Evolutionary conservation across 2,329 filamentous ascomycete genomes (phyloP), one percentile per base, ranked within the genome.

Genomic region (Rhynchosporium agropyri): DNA sequence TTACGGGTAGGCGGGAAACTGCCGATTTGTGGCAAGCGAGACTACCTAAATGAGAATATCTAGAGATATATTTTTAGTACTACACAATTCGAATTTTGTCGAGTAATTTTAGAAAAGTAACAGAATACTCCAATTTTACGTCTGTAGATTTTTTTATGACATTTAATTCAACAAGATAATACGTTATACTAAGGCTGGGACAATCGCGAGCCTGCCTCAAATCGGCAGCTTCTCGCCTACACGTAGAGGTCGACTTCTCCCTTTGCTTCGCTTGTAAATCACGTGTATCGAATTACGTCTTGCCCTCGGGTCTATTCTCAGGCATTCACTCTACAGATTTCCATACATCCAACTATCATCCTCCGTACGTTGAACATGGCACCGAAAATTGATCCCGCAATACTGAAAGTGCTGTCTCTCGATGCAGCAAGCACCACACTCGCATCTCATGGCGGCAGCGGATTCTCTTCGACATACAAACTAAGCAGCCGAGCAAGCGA

Each of bases 391-490:
- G 89, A 92, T 72, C 74, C 83, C 1, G 86, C 86, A 31, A 84
- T 92, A 45, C 73, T 84, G 15, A 74, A 82, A 61, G 84, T 88
- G 8, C 80, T 92, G 3, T 76, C 78, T 5, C 80, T 92, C 5
- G 81, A 89, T 61, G 76, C 82, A 0, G 75, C 77, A 15, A 76
- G 75, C 2, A 82, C 86, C 36, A 82, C 77, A 49, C 82, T 91
- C 12, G 77, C 81, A 1, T 78, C 83, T 3, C 83, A 88, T 65
- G 89, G 88, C 62, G 84, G 86, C 54, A 89, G 88, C 1, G 87
- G 87, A 48, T 90, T 89, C 67, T 81, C 89, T 1, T 86, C 86
- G 0, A 90, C 89, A 0, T 88, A 83, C 62, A 89, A 87, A 73
- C 79, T 85, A 50, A 78, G 76, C 4, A 77, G 77, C 4, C 77